Evolutionary conservation across 768 basidiomycete species (phyloP).

Genomic region (Boletus rufocinnamomeus): DNA sequence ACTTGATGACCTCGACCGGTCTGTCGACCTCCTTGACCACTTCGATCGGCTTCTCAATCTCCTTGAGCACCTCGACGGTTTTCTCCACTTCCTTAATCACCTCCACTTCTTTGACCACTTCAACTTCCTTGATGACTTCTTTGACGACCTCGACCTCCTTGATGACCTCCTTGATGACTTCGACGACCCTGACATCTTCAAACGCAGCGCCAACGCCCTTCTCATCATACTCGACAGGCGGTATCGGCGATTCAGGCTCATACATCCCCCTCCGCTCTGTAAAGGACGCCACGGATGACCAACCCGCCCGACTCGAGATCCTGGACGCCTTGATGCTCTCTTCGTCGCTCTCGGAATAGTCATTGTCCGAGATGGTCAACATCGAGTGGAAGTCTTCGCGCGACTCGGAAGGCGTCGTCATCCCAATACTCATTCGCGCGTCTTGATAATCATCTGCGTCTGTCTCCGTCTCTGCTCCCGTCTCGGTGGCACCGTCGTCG

Average conservation of each 20-base stretch:
- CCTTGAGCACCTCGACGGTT: constrained; percentile 20
- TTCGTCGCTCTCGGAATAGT: constrained; percentile 58
- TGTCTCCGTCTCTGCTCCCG: constrained; percentile 67
- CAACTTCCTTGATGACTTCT: constrained; percentile 37
- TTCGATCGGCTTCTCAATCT: constrained; percentile 26
- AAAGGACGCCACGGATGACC: constrained; percentile 29
- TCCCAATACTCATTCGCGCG: constrained; percentile 61
- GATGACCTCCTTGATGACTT: constrained; percentile 35
- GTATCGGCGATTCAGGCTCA: constrained; percentile 3
- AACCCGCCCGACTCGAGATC: constrained; percentile 37
- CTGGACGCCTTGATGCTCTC: constrained; percentile 76
- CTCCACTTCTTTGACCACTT: constrained; percentile 37
- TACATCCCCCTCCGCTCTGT: constrained; percentile 14
- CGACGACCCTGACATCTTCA: constrained; percentile 35
- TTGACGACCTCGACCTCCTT: constrained; percentile 29
- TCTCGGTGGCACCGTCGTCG: constrained; percentile 53
- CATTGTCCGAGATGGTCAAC: constrained; percentile 68
- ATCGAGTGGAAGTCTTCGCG: constrained; percentile 77
- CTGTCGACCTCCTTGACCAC: constrained; percentile 29
- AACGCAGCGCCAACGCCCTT: constrained; percentile 39
- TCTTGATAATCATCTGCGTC: constrained; percentile 77
- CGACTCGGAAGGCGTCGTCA: constrained; percentile 67
- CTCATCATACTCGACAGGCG: constrained; percentile 53
- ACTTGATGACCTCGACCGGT: constrained; percentile 23
- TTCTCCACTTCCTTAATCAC: constrained; percentile 29